Base-by-base conservation (phyloP, 768 basidiomycete genomes). In the Royoungia palumana region DNA sequence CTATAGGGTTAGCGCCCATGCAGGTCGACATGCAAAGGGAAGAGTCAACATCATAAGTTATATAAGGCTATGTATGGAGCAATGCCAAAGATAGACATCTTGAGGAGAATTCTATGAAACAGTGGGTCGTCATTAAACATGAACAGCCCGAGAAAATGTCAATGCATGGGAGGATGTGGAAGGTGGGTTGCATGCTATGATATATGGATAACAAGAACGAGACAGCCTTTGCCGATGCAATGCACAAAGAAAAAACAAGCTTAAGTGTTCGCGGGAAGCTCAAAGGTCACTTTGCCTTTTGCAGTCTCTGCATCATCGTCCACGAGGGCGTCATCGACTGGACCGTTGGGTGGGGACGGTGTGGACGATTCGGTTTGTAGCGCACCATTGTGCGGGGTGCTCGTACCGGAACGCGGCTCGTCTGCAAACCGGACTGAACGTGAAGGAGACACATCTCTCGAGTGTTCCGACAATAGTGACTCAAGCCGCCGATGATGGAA, bases 371-470 rank as follows among this genome's bases (percentile, higher is more conserved):
- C 58, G 12, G 57, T 61, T 55, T 60, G 60, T 25, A 44, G 35
- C 24, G 25, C 4, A n/a, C 53, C 40, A 14, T 39, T 58, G 27
- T 55, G 58, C 6, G 61, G 63, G 20, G 65, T 59, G 47, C 2
- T 55, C 0, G 53, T 36, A 32, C 65, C 59, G 6, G 51, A 53
- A n/a, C 28, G 51, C n/a, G 54, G 61, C 44, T 69, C 63, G 25
- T 77, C 76, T 34, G 69, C 74, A 55, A 75, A 78, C 30, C 74
- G 70, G 45, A 78, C 69, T 12, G 76, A 78, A n/a, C 76, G 74
- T 9, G 70, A 53, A 1, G 76, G 76, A 7, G 77, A 78, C 40
- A 60, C 68, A 4, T 75, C 76, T 20, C 76, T 70, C 16, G 66
- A 57, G 19, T 48, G 55, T n/a, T 38, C 27, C 35, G 38, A 35